Evolutionary conservation across 352 stramenopile species (phyloP), one percentile per base, ranked within the genome.

Genomic region (Globisporangium carolinianum): DNA sequence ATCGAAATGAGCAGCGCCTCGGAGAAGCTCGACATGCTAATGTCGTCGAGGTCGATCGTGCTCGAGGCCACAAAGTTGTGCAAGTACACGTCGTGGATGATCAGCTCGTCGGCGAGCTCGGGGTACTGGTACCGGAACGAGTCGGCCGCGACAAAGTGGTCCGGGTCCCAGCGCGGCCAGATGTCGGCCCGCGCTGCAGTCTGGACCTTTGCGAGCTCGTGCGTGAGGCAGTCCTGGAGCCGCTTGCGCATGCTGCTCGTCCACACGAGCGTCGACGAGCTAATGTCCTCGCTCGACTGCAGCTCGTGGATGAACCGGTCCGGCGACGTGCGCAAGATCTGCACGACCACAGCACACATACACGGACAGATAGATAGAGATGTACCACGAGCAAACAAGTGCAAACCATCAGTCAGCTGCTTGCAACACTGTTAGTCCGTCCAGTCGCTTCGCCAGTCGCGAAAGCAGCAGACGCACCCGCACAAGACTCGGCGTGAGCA

Each of bases 61-160:
- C 81, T 68, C 9, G 72, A 75, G 1, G 59, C 73, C 12, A 91
- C 72, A 58, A 92, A 91, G 51, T 91, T 90, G 65, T 85, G 76
- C 49, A 94, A 71, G 63, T 93, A 94, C 24, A 94, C 79, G 53
- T 91, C 80, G 36, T 87, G 69, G 41, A 94, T 57, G 36, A 93
- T 85, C 8, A 94, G 63, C 47, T 91, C 77, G 52, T 93, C 72
- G 1, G 72, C 56, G 5, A 94, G 68, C 42, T 91, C 81, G 2
- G 77, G 72, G 57, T 94, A 94, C 53, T 91, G 79, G 45, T 94
- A 94, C 6, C 77, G 81, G 62, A 91, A 94, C 42, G 85, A 93
- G 60, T 92, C 85, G 6, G 81, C 82, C 4, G 85, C 85, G n/a
- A 94, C 62, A 61, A 94, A 92, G 51, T 94, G 83, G 35, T 94